Evolutionary conservation across 2,329 filamentous ascomycete genomes (phyloP).

Genomic region (Aspergillus unguis): DNA sequence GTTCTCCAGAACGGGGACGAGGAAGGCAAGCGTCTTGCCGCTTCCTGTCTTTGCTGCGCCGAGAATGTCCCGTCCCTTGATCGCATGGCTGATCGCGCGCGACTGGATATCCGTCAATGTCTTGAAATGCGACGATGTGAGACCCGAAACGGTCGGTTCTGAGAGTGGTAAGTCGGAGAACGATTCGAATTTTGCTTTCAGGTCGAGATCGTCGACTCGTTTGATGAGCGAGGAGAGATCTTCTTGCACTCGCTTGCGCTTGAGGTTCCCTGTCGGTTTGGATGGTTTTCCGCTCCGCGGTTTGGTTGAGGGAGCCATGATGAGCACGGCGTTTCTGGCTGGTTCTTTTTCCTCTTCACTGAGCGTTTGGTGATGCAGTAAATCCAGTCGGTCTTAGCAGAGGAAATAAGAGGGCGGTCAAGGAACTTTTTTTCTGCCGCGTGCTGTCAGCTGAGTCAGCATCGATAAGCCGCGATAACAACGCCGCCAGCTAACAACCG

Average conservation of each 20-base stretch:
- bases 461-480: slow-evolving; percentile 26
- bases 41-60: slow-evolving; percentile 94
- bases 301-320: slow-evolving; percentile 33
- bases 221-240: slow-evolving; percentile 42
- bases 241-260: slow-evolving; percentile 47
- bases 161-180: slow-evolving; percentile 88
- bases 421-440: slow-evolving; percentile 28
- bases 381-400: slow-evolving; percentile 2
- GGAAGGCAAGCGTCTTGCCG: slow-evolving; percentile 90
- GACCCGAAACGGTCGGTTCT: slow-evolving; percentile 70
- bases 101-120: slow-evolving; percentile 88
- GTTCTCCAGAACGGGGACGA: slow-evolving; percentile 88
- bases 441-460: slow-evolving; percentile 33
- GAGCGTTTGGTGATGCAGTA: not conserved
- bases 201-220: slow-evolving; percentile 45
- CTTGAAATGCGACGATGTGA: slow-evolving; percentile 84
- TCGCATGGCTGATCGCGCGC: slow-evolving; percentile 78
- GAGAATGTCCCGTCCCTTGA: slow-evolving; percentile 83
- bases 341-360: not conserved
- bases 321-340: slow-evolving; percentile 9
- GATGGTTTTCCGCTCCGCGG: slow-evolving; percentile 28
- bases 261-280: slow-evolving; percentile 34
- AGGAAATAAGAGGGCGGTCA: slow-evolving; percentile 20
- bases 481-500: not conserved
- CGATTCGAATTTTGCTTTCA: slow-evolving; percentile 54